Percentiles rank a stretch among this genome's conserved stretches.
Evolutionary conservation across 2,329 filamentous ascomycete species (phyloP).

Genomic region (Nemania sp.): DNA sequence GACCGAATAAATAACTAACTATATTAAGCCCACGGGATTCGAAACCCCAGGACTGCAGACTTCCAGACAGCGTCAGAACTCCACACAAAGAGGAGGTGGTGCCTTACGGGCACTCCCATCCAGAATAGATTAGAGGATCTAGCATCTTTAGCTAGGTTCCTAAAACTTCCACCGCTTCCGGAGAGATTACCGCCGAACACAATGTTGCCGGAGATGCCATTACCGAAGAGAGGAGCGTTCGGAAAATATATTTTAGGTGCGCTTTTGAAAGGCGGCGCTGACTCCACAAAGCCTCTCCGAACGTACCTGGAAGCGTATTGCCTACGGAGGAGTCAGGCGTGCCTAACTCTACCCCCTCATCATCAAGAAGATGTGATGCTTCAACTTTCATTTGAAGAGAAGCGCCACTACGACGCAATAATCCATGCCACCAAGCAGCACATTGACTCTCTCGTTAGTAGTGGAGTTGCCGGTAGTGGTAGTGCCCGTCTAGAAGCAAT

Average conservation of each 20-base stretch:
- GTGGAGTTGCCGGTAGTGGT: no score
- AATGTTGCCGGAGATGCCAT: no score
- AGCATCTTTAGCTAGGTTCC: conserved; percentile 33
- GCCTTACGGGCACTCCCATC: conserved; percentile 43
- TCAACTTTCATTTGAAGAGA: no score
- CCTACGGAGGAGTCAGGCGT: conserved; percentile 27
- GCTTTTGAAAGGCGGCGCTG: conserved; percentile 9
- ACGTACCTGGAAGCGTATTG: conserved; percentile 23
- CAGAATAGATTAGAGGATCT: conserved; percentile 43
- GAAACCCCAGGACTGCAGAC: no score
- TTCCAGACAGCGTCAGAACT: conserved; percentile 30
- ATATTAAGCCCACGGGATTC: no score
- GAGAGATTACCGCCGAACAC: no score
- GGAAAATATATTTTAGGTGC: conserved; percentile 35
- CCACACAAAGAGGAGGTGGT: conserved; percentile 37
- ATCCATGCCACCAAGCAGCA: no score
- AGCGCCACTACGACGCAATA: no score
- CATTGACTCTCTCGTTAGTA: no score
- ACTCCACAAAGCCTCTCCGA: conserved; percentile 22
- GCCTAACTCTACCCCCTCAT: conserved; percentile 1
- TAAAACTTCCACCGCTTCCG: conserved; percentile 16
- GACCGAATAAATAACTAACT: no score
- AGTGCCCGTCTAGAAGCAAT: no score
- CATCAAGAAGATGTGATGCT: not conserved
- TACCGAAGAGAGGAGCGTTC: conserved; percentile 17